phyloP scores from a whole-genome alignment of 805 yeast species.

The Ogataea nitratoaversa region DNA sequence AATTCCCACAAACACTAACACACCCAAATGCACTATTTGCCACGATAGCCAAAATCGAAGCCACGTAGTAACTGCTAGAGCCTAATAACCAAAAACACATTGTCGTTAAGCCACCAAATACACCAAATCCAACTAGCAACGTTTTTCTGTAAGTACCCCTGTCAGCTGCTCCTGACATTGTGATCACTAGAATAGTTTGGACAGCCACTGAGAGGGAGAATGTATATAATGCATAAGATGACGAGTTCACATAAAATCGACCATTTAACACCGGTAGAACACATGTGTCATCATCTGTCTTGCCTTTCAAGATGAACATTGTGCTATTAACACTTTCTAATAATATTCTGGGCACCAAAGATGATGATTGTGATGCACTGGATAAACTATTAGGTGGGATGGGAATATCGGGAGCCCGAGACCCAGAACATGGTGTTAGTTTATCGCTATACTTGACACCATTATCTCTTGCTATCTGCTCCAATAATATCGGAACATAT shows the following conservation, averaged over 20 bases:
- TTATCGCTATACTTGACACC: constrained; percentile 64
- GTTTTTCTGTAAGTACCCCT: constrained; percentile 56
- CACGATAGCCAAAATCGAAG: constrained; percentile 49
- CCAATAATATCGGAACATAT: constrained; percentile 67
- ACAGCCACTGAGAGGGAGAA: constrained; percentile 66
- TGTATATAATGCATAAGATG: constrained; percentile 70
- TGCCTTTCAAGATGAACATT: background rate
- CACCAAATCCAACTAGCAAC: constrained; percentile 52
- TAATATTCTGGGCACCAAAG: too few relatives aligned
- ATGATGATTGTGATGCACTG: background rate
- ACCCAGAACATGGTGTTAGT: constrained; percentile 44
- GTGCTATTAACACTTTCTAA: background rate
- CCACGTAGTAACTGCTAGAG: constrained; percentile 43
- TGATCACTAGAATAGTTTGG: constrained; percentile 67
- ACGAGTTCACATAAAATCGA: constrained; percentile 53
- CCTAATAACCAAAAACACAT: constrained; percentile 38
- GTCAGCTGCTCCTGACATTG: constrained; percentile 71
- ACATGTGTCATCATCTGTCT: constrained; percentile 21
- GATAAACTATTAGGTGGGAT: constrained; percentile 28
- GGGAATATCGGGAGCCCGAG: constrained; percentile 29
- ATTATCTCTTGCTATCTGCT: constrained; percentile 67
- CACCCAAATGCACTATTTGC: constrained; percentile 74
- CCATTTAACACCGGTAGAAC: constrained; percentile 31
- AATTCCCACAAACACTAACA: constrained; percentile 75
- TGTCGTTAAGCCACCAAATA: constrained; percentile 54